Evolutionary conservation across 2,329 filamentous ascomycete genomes (phyloP), one percentile per base, ranked within the genome.

Genomic region (Sporothrix brunneoviolacea): DNA sequence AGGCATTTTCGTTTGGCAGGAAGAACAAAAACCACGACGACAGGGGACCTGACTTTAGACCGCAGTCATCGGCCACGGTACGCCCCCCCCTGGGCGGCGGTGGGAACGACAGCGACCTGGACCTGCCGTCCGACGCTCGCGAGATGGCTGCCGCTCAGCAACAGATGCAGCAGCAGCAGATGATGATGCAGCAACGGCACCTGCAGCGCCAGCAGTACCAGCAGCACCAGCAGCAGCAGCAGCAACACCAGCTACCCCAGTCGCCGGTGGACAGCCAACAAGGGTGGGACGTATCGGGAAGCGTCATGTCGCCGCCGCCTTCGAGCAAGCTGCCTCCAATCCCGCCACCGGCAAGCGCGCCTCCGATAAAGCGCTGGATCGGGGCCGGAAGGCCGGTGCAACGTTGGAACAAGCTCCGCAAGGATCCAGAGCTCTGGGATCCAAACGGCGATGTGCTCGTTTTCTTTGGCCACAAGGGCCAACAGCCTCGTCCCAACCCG

Each of bases 341-440:
- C 3, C 72, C 73, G 0, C 59, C 61, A 2, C 44, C 57, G 2
- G 55, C 61, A 12, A 59, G 55, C 9, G 56, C 63, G 15, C 69
- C 72, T 0, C 65, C 69, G 3, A 72, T 79, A 51, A 77, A 72
- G 58, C 72, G 75, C 12, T 81, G 76, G 76, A 65, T 74, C 12
- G 77, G 77, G 0, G 68, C 64, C 3, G 75, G 76, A 1, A 64
- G 71, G 13, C 69, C 73, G 0, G 68, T 73, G 0, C 70, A 75
- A 45, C 66, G 70, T 27, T 80, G 77, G 77, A 79, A 77, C 57
- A 79, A 79, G 59, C 65, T 80, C 3, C 69, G 74, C 9, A 79
- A 80, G 59, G 79, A 82, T 43, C 76, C 77, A 2, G 79, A 82
- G 56, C 63, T 82, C 3, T 83, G 79, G 79, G 76, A 82, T 57